Conservation (phyloP, 306 rosid species). For the Mimosa pudica region DNA sequence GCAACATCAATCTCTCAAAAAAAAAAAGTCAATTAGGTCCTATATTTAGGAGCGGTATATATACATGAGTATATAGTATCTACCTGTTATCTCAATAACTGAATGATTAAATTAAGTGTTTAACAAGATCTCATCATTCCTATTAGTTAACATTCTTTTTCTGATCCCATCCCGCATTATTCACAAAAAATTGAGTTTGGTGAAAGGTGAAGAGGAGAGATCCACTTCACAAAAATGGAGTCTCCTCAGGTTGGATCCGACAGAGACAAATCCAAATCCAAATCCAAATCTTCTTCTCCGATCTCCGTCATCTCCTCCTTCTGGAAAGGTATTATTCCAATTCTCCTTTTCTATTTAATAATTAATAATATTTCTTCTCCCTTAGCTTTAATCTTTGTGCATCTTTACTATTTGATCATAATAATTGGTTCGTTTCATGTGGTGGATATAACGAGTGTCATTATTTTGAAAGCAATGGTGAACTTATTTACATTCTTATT, state of each 20-base stretch:
- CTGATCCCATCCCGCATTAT: slow-evolving; percentile 29
- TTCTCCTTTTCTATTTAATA: too few species aligned
- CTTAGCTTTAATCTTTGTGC: neutral
- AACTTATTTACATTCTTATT: neutral
- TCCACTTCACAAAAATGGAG: slow-evolving; percentile 50
- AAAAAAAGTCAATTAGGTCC: too few species aligned
- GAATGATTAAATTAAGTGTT: neutral
- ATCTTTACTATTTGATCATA: neutral
- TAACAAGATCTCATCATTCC: slow-evolving; percentile 7
- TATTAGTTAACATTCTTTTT: slow-evolving; percentile 35
- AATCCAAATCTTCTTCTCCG: slow-evolving; percentile 66
- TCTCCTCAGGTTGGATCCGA: slow-evolving; percentile 71
- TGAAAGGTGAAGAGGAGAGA: slow-evolving; percentile 11
- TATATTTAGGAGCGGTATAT: too few species aligned
- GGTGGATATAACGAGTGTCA: neutral
- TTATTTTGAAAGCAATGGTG: neutral
- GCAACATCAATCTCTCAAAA: too few species aligned
- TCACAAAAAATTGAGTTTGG: slow-evolving; percentile 15
- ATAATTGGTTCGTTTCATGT: neutral
- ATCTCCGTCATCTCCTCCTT: slow-evolving; percentile 67
- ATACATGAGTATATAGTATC: too few species aligned
- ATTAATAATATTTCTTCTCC: neutral
- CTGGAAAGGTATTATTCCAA: slow-evolving; percentile 74
- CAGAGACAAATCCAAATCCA: slow-evolving; percentile 61
- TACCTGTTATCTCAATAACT: neutral